Evolutionary conservation across 208 protist genomes (phyloP).

Genomic region (Ichthyophonus hoferi): DNA sequence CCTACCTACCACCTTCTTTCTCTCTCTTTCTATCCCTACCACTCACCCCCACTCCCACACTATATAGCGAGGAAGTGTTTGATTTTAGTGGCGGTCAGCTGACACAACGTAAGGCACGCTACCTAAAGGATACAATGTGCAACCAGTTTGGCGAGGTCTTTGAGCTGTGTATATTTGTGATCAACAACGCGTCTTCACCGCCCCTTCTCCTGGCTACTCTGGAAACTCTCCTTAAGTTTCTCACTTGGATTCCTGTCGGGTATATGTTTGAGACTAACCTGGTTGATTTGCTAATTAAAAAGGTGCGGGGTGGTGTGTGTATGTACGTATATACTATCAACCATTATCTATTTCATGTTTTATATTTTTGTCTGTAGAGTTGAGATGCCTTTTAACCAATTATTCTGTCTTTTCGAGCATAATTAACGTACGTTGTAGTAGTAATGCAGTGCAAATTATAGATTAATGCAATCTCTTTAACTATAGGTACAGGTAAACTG

Average conservation of each 20-base stretch:
- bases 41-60: neutral
- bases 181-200: conserved; percentile 50
- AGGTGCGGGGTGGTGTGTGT: neutral
- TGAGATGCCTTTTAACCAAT: too few species aligned
- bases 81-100: conserved; percentile 91
- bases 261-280: conserved; percentile 84
- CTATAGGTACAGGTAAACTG: too few species aligned
- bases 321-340: neutral
- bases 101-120: conserved; percentile 82
- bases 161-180: conserved; percentile 77
- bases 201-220: conserved; percentile 58
- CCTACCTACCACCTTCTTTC: neutral
- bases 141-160: conserved; percentile 89
- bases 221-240: conserved; percentile 72
- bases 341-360: too few species aligned
- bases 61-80: conserved; percentile 88
- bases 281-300: conserved; percentile 56
- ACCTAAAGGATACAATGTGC: conserved; percentile 85
- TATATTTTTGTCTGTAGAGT: too few species aligned
- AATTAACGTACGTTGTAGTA: too few species aligned
- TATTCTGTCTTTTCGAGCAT: too few species aligned
- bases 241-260: conserved; percentile 80
- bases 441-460: too few species aligned
- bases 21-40: neutral
- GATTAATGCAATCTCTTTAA: too few species aligned